Conservation (phyloP, 78 protist species). For the Dictyostelium firmibasis region DNA sequence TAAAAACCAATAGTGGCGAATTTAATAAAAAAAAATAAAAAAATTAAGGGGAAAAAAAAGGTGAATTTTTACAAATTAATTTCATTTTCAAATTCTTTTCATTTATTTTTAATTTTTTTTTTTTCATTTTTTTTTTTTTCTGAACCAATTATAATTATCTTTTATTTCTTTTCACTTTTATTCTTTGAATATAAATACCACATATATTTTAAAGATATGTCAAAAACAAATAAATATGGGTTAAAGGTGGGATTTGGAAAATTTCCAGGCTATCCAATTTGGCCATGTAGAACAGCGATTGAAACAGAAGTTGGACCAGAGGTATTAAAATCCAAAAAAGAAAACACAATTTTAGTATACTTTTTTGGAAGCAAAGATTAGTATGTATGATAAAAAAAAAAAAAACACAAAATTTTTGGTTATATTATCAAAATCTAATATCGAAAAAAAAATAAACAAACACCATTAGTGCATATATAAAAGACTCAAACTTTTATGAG, state of each 20-base stretch:
- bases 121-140: too few species aligned
- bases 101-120: too few species aligned
- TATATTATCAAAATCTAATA: not conserved
- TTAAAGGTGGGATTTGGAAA: not conserved
- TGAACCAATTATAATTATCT: too few species aligned
- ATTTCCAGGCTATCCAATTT: not conserved
- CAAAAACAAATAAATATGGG: not conserved
- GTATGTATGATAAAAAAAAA: conserved; percentile 2
- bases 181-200: too few species aligned
- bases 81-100: too few species aligned
- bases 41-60: too few species aligned
- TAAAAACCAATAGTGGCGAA: too few species aligned
- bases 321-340: not conserved
- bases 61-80: too few species aligned
- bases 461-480: conserved; percentile 18
- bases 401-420: too few species aligned
- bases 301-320: conserved; percentile 4
- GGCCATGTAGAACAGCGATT: conserved; percentile 33
- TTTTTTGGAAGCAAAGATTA: conserved; percentile 40
- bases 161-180: not conserved
- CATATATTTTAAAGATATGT: too few species aligned
- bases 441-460: not conserved
- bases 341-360: not conserved
- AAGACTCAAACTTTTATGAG: not conserved
- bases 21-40: too few species aligned